These are phyloP conservation scores for Candida adriatica DNA, from an alignment of 805 yeast genomes.

Conservation along the genomic window DNA sequence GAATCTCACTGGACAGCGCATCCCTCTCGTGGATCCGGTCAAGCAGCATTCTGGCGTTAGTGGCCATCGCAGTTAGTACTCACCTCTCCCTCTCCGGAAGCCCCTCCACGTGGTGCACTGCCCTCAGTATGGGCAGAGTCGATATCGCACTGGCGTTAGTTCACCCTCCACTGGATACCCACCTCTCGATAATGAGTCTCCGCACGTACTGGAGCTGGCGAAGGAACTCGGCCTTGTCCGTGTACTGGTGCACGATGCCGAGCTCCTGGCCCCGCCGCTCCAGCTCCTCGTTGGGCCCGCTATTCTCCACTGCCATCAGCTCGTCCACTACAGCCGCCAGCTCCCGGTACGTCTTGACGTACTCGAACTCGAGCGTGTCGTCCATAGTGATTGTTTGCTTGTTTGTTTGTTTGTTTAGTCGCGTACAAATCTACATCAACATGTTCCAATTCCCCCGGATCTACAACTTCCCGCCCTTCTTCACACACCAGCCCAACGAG, in stretches of 20 bases:
- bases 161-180: background rate
- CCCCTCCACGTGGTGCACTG: constrained; percentile 23
- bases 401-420: background rate
- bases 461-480: constrained; percentile 78
- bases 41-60: constrained; percentile 7
- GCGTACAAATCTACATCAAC: constrained; percentile 2
- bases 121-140: constrained; percentile 16
- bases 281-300: background rate
- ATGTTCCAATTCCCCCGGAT: constrained; percentile 12
- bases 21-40: constrained; percentile 12
- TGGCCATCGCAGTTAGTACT: constrained; percentile 3
- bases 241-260: constrained; percentile 6
- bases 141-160: constrained; percentile 6
- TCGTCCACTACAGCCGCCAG: constrained; percentile 8
- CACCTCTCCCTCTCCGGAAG: constrained; percentile 12
- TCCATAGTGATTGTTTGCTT: constrained; percentile 1
- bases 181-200: constrained; percentile 15
- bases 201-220: constrained; percentile 10
- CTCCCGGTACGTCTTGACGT: constrained; percentile 9
- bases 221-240: constrained; percentile 5
- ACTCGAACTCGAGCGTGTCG: constrained; percentile 9
- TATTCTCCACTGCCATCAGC: constrained; percentile 9
- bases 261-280: background rate
- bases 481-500: constrained; percentile 81
- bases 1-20: constrained; percentile 1